Evolutionary conservation across 2,329 filamentous ascomycete species (phyloP).

Genomic region (Grosmannia huntii): DNA sequence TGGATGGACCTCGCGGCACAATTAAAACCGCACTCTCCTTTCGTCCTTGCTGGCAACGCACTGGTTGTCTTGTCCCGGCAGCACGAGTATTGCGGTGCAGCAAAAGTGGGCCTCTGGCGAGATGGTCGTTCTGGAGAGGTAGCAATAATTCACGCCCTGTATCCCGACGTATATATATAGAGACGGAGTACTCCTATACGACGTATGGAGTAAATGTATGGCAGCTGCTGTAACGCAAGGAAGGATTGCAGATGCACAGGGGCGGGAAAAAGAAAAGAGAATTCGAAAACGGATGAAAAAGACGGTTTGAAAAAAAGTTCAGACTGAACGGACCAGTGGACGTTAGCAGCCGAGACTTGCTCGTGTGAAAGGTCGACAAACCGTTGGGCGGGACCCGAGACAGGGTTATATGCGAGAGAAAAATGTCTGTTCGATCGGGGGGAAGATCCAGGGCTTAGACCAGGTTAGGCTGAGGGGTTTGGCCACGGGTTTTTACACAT

Average conservation of each 20-base stretch:
- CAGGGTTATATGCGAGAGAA: background rate
- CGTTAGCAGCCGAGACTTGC: background rate
- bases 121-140: background rate
- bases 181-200: no score
- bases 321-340: background rate
- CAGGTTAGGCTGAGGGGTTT: background rate
- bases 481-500: background rate
- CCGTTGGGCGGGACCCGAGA: background rate
- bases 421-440: background rate
- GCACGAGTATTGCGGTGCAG: background rate
- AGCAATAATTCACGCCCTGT: background rate
- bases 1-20: background rate
- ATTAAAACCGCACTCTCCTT: background rate
- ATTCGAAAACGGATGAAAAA: background rate
- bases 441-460: conserved; percentile 2
- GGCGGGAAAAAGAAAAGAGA: background rate
- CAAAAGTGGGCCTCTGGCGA: background rate
- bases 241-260: background rate
- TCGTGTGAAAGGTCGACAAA: background rate
- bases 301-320: background rate
- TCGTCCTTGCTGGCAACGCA: background rate
- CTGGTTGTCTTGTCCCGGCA: background rate
- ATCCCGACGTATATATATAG: background rate
- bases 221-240: background rate
- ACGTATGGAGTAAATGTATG: no score